Conservation (phyloP, 1,284 basidiomycete genomes). For the Ustilago tritici region DNA sequence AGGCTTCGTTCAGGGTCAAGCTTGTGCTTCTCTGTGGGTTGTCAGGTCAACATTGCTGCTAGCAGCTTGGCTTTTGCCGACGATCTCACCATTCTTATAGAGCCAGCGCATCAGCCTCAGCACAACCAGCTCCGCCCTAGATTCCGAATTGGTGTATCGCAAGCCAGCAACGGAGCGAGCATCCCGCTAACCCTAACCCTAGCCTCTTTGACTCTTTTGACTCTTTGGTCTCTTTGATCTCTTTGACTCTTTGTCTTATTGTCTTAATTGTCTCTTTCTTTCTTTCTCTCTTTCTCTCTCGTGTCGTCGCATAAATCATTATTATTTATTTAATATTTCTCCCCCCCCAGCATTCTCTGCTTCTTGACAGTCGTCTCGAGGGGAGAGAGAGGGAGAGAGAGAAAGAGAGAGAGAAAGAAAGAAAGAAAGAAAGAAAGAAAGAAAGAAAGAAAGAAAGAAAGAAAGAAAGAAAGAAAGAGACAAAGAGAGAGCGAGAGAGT, state of each 20-base stretch:
- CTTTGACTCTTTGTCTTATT: too few relatives aligned
- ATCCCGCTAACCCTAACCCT: too few relatives aligned
- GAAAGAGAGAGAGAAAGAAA: too few relatives aligned
- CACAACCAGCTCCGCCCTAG: neutral
- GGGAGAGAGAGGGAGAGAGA: too few relatives aligned
- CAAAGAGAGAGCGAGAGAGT: neutral
- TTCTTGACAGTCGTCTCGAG: neutral
- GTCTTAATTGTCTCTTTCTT: neutral
- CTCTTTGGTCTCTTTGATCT: too few relatives aligned
- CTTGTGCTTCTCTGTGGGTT: neutral
- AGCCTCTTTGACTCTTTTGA: too few relatives aligned
- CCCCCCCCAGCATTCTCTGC: neutral
- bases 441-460: neutral
- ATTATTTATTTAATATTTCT: neutral
- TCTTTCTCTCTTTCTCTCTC: neutral
- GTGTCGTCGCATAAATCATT: neutral
- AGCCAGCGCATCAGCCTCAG: neutral
- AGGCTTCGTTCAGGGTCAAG: slow-evolving; percentile 3
- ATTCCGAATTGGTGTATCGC: neutral
- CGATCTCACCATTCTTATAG: neutral
- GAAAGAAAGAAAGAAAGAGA: too few relatives aligned
- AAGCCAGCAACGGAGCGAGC: too few relatives aligned
- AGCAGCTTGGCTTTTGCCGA: neutral
- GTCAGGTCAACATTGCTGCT: neutral
- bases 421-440: too few relatives aligned